phyloP scores from a whole-genome alignment of 352 stramenopile species.

The Saprolegnia diclina region DNA sequence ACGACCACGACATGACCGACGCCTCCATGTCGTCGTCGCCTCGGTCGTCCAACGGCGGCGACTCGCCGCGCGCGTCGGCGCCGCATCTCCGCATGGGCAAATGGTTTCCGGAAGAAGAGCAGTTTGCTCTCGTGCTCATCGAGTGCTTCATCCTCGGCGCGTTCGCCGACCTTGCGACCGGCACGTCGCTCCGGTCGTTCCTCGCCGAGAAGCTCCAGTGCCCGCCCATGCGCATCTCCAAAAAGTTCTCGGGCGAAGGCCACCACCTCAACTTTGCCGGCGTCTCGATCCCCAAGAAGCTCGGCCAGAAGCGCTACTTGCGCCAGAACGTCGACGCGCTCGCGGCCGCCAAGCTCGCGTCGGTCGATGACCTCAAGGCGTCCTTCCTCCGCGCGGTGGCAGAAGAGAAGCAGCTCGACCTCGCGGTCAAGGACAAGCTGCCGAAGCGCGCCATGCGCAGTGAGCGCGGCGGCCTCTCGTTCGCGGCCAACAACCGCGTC shows the following conservation, averaged over 20 bases:
- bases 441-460: neutral
- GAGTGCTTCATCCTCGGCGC: constrained; percentile 57
- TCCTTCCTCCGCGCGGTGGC: neutral
- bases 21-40: neutral
- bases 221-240: constrained; percentile 57
- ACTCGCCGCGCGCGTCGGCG: neutral
- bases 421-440: neutral
- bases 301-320: constrained; percentile 35
- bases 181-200: constrained; percentile 64
- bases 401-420: neutral
- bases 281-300: constrained; percentile 29
- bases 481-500: constrained; percentile 31
- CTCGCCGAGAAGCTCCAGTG: constrained; percentile 58
- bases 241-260: constrained; percentile 40
- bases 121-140: constrained; percentile 56
- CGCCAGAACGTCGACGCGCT: neutral
- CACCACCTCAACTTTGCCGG: constrained; percentile 1
- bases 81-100: constrained; percentile 48
- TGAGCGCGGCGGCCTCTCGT: neutral
- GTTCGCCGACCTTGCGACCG: constrained; percentile 40
- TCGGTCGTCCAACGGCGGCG: neutral
- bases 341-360: neutral
- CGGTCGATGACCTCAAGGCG: neutral
- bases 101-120: constrained; percentile 58
- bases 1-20: neutral